Evolutionary conservation across 2,329 filamentous ascomycete species (phyloP), one percentile per base, ranked within the genome.

Genomic region (Aureobasidium sp.): DNA sequence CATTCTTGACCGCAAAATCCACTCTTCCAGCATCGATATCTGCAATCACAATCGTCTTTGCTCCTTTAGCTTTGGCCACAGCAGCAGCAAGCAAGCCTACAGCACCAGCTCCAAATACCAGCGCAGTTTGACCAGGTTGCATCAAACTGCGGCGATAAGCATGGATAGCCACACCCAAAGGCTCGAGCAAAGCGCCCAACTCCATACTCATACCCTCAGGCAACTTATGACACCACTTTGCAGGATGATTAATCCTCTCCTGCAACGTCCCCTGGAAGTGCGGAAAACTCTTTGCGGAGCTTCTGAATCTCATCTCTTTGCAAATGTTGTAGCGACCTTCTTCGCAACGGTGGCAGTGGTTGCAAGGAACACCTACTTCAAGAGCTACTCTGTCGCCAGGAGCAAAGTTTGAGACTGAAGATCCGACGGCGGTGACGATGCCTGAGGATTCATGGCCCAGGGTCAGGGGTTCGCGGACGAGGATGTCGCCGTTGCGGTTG

Each of bases 311-410:
- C 77, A 87, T 80, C 9, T 75, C 75, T 27, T 80, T 79, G 75
- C 84, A 87, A 66, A 87, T 83, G 67, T 87, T 87, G 70, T 86
- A 86, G 56, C 84, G 74, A 57, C 81, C 82, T 62, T 80, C 76
- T 47, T 75, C 73, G 69, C 84, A 87, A 57, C 81, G 74, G 26
- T 77, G 72, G 69, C 84, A 87, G 44, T 73, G 70, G 42, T 89
- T 86, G 78, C 93, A 97, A 0, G 91, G 90, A 58, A 90, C 83
- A 56, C 93, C 93, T 15, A 95, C 93, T 80, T 97, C 93, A 46
- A 97, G 80, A n/a, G 93, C 91, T 23, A 97, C 88, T 68, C 89
- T 87, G 77, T 97, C 92, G 63, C 92, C 92, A 12, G 81, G 72
- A 67, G 83, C 78, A 65, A 96, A 83, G 20, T 63, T 48, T n/a